Percentiles rank a stretch among this genome's conserved stretches.
Conservation (phyloP, 2,329 filamentous ascomycete species). For the Clathrospora elynae region DNA sequence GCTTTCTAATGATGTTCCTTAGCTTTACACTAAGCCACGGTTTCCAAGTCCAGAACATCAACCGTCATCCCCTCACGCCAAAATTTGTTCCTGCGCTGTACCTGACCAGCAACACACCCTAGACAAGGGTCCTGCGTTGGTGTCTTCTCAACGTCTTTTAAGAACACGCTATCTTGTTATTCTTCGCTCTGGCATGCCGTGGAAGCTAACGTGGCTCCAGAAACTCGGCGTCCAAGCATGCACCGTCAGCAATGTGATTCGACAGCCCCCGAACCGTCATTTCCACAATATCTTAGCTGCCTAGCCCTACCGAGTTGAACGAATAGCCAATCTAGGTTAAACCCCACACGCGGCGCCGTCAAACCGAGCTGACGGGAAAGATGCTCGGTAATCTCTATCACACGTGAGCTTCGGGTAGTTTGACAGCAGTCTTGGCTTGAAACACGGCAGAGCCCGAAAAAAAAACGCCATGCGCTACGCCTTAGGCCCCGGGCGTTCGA, state of each 20-base stretch:
- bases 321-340: slow-evolving; percentile 19
- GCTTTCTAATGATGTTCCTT: slow-evolving; percentile 10
- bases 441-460: slow-evolving; percentile 15
- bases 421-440: slow-evolving; percentile 20
- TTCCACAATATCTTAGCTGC: slow-evolving; percentile 25
- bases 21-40: slow-evolving; percentile 6
- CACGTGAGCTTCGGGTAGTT: slow-evolving; percentile 21
- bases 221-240: slow-evolving; percentile 12
- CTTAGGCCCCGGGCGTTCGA: slow-evolving; percentile 14
- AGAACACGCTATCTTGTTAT: slow-evolving; percentile 10
- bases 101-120: slow-evolving; percentile 17
- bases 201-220: slow-evolving; percentile 26
- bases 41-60: slow-evolving; percentile 17
- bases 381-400: slow-evolving; percentile 18
- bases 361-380: slow-evolving; percentile 18
- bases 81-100: slow-evolving; percentile 23
- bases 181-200: slow-evolving; percentile 11
- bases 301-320: slow-evolving; percentile 15
- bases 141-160: slow-evolving; percentile 11
- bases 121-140: slow-evolving; percentile 18
- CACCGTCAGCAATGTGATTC: slow-evolving; percentile 14
- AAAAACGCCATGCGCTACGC: slow-evolving; percentile 18
- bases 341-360: slow-evolving; percentile 16
- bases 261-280: slow-evolving; percentile 17
- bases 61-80: slow-evolving; percentile 10